Base-by-base conservation (phyloP, 768 basidiomycete genomes). In the Boletellus sp. region DNA sequence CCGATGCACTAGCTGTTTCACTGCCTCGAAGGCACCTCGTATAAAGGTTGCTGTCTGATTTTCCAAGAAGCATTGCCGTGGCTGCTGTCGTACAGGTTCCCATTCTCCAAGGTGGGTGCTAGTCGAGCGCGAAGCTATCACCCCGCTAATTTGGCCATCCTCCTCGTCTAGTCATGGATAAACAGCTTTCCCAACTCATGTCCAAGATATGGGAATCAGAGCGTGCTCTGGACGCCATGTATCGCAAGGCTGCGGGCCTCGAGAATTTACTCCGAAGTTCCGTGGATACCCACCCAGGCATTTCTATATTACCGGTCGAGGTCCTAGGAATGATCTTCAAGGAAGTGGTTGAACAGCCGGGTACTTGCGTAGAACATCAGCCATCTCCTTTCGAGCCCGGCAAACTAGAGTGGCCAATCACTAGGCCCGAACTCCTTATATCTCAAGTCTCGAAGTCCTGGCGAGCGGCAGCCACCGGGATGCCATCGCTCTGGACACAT, bases 401-500 rank as follows among this genome's bases (percentile, higher is more conserved):
- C 35, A 49, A 45, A 40, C 38, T 34, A 3, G 50, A 51, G 41
- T 55, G 55, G 50, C 40, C 53, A n/a, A n/a, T 24, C 13, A 8
- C 36, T 9, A 54, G 62, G 47, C 60, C 65, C 1, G 65, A 67
- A 47, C 51, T 77, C 13, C 52, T 74, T 24, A 46, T 75, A 32
- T 72, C 75, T 39, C 70, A 68, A 35, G 70, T 79, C 31, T 78
- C 74, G 47, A 65, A 53, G 35, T 53, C 66, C 47, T 79, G 78
- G 78, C 64, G 75, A 49, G 55, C 63, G 19, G 56, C 74, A 37
- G 72, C 73, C 26, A 45, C 72, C 24, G 65, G 62, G 33, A 68
- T 65, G 5, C 70, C 75, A 6, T 50, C 62, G 26, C 58, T 79
- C 17, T 79, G 78, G 77, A 68, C 70, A 5, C 49, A 55, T 22